A percentile compares a stretch with the other conserved stretches of the same genome.
These are phyloP conservation scores for Yamadazyma mexicana DNA, from an alignment of 1,139 yeast species.

Conservation along the genomic window DNA sequence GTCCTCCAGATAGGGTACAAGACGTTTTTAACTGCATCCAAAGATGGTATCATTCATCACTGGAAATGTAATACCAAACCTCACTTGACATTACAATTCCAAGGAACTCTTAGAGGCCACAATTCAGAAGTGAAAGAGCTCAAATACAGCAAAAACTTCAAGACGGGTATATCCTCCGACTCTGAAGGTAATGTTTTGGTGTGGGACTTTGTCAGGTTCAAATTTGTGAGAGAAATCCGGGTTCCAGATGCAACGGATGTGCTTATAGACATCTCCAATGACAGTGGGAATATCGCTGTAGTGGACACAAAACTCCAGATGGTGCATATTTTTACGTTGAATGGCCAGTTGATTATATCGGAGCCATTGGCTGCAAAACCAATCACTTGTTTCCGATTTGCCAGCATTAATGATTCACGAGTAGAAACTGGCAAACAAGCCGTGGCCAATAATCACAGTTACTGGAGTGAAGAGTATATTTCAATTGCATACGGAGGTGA, in stretches of 20 bases:
- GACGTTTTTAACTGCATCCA: conserved; percentile 51
- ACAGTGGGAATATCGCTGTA: conserved; percentile 53
- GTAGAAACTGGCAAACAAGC: conserved; percentile 26
- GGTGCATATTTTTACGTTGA: conserved; percentile 48
- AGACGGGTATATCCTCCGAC: conserved; percentile 54
- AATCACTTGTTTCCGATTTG: conserved; percentile 31
- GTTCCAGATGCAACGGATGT: conserved; percentile 16
- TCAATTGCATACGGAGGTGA: conserved; percentile 23
- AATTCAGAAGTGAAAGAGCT: conserved; percentile 40
- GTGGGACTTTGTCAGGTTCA: conserved; percentile 61
- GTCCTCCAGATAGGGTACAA: conserved; percentile 39
- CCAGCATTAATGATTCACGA: conserved; percentile 29
- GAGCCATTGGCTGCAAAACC: conserved; percentile 17
- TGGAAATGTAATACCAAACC: conserved; percentile 48
- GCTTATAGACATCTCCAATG: conserved; percentile 51
- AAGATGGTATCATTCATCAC: conserved; percentile 55
- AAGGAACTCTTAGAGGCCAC: conserved; percentile 57
- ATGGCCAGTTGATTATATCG: conserved; percentile 47
- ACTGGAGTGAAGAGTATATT: conserved; percentile 39
- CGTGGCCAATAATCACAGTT: conserved; percentile 29
- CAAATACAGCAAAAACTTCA: conserved; percentile 49
- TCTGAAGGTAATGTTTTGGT: conserved; percentile 46
- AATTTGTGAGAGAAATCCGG: conserved; percentile 45
- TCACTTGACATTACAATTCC: conserved; percentile 36
- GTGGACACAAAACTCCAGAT: conserved; percentile 21